Base-by-base conservation (phyloP, 1,284 basidiomycete species). In the Schizophyllum amplum region DNA sequence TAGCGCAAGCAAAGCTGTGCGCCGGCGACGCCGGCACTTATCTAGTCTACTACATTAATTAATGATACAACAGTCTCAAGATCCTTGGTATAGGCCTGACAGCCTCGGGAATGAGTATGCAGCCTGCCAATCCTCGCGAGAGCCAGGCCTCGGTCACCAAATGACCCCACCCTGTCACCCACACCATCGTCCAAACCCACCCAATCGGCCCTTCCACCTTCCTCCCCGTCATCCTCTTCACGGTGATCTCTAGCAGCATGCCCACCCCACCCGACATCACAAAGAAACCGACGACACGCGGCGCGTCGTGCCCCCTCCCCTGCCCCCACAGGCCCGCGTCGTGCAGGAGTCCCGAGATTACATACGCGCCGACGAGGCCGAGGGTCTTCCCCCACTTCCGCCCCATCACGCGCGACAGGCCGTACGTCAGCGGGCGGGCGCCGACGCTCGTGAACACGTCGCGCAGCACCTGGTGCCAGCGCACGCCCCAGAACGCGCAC, bases 251-350 rank as follows among this genome's bases (percentile, higher is more conserved):
- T 23, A 82, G 55, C 3, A 77, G 52, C 7, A 80, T 61, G 0
- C 81, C 83, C 0, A 81, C 63, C 33, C 33, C 33, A 2, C 77
- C 83, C 60, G 78, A 81, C 61, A 82, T 65, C 49, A 85, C 33
- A 65, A 87, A 87, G 65, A 79, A 86, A 2, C 78, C 77, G 2
- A 70, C 68, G 9, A 84, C 69, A 5, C 62, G 59, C 5, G 64
- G 56, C 6, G 78, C 73, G 42, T 84, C 78, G 0, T 70, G 69
- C 17, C 82, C 84, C 5, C 71, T 71, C 1, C 76, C 79, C 77
- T 84, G 79, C 4, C 80, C 82, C 73, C 78, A 84, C 53, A 82
- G 63, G 13, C 79, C 83, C 24, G 76, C 54, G 60, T 81, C 74
- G 59, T 87, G 86, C 17, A 87, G 61, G 2, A 79, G 47, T 2